A percentile compares a stretch with the other conserved stretches of the same genome.
phyloP scores from a whole-genome alignment of 306 rosid genomes.

The Citrullus amarus region DNA sequence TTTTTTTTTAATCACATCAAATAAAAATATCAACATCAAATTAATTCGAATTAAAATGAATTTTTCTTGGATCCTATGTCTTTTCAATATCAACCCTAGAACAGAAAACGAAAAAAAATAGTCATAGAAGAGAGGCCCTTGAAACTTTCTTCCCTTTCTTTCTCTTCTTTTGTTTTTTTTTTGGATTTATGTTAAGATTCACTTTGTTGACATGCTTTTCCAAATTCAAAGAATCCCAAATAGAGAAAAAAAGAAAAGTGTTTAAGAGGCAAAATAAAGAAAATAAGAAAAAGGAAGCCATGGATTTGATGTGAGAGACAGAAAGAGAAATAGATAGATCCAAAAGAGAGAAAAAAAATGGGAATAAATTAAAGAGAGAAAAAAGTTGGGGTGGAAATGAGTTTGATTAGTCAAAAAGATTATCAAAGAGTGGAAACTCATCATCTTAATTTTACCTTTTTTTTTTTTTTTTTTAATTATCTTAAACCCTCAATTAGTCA shows the following conservation, averaged over 20 bases:
- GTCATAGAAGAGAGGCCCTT: neutral
- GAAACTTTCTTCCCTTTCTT: neutral
- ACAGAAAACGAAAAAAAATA: neutral
- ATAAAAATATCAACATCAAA: neutral
- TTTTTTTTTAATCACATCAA: neutral
- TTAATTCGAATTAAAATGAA: neutral
- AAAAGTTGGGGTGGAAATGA: neutral
- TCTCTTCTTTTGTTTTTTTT: neutral
- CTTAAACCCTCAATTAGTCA: neutral
- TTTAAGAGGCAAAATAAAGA: neutral
- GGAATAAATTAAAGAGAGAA: neutral
- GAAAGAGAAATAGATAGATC: neutral
- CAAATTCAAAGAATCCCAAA: neutral
- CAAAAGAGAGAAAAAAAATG: neutral
- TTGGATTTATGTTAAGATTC: neutral
- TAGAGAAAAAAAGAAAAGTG: neutral
- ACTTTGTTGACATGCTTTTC: constrained; percentile 7
- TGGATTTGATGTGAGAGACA: neutral
- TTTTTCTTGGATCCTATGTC: neutral
- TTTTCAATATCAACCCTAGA: neutral
- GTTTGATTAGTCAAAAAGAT: constrained; percentile 7
- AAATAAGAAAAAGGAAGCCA: neutral
- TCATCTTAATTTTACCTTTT: neutral
- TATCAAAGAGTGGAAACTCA: neutral
- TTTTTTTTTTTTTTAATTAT: no score